Evolutionary conservation across 2,329 filamentous ascomycete species (phyloP).

Genomic region (Aureobasidium sp.): DNA sequence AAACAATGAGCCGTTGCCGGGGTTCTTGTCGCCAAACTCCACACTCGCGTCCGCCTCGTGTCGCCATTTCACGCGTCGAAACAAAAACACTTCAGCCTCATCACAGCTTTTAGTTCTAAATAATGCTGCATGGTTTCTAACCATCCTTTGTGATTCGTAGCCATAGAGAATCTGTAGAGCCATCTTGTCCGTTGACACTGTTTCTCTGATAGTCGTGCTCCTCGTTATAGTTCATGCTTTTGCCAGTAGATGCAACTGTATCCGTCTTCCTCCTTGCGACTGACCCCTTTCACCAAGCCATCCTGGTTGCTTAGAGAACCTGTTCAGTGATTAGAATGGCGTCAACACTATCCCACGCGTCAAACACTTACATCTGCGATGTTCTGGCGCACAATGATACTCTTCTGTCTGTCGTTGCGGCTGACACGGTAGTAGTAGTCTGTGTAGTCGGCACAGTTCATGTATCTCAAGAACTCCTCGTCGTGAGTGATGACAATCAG

Average conservation of each 20-base stretch:
- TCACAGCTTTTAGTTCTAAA: background rate
- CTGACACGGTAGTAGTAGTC: slow-evolving; percentile 86
- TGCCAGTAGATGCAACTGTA: background rate
- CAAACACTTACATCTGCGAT: slow-evolving; percentile 30
- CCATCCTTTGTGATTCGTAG: background rate
- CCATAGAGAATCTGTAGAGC: background rate
- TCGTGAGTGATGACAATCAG: slow-evolving; percentile 98
- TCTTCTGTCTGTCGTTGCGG: slow-evolving; percentile 77
- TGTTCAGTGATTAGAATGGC: background rate
- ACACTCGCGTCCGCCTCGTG: background rate
- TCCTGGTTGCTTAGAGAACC: background rate
- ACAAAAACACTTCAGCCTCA: background rate
- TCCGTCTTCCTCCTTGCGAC: background rate
- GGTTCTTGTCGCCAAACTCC: background rate
- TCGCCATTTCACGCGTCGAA: background rate
- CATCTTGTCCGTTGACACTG: background rate
- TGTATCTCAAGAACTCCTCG: slow-evolving; percentile 86
- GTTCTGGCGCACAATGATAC: slow-evolving; percentile 61
- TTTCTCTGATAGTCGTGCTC: background rate
- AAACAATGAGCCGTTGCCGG: slow-evolving; percentile 6
- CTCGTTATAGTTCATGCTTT: background rate
- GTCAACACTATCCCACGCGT: background rate
- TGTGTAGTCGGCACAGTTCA: slow-evolving; percentile 89
- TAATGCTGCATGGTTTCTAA: background rate
- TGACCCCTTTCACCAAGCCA: background rate